Evolutionary conservation across 2,329 filamentous ascomycete genomes (phyloP).

Genomic region (Nemania bipapillata): DNA sequence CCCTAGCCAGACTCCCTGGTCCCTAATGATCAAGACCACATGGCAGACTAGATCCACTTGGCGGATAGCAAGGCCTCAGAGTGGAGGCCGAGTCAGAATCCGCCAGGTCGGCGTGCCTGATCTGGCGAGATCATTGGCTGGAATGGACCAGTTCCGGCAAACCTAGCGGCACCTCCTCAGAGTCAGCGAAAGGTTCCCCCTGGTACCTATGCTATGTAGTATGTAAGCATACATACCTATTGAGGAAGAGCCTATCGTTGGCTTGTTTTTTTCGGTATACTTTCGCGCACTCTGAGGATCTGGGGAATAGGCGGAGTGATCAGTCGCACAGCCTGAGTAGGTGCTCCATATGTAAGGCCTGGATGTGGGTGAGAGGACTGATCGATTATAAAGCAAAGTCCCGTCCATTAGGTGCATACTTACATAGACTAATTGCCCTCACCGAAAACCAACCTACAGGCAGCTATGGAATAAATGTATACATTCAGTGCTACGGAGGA

Average conservation of each 20-base stretch:
- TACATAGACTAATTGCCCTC: neutral
- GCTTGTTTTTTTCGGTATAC: neutral
- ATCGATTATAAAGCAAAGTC: neutral
- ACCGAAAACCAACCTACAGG: conserved; percentile 2
- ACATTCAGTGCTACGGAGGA: neutral
- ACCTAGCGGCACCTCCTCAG: conserved; percentile 9
- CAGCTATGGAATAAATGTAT: neutral
- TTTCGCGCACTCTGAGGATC: neutral
- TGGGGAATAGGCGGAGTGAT: neutral
- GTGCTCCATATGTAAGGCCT: neutral
- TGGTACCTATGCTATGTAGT: neutral
- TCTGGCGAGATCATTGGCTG: conserved; percentile 22
- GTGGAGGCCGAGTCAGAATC: conserved; percentile 26
- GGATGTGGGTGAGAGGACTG: neutral
- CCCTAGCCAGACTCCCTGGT: conserved; percentile 1
- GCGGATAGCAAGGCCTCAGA: conserved; percentile 22
- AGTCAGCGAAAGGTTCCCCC: neutral
- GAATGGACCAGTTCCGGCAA: conserved; percentile 8
- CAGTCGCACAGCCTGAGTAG: neutral
- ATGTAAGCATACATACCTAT: neutral
- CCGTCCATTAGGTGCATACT: neutral
- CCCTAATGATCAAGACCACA: conserved; percentile 31
- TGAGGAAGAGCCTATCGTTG: neutral
- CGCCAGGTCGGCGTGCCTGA: conserved; percentile 15
- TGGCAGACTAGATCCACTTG: conserved; percentile 25